Evolutionary conservation across 371 early-diverging fungal species (phyloP).

Genomic region (Circinella umbellata): DNA sequence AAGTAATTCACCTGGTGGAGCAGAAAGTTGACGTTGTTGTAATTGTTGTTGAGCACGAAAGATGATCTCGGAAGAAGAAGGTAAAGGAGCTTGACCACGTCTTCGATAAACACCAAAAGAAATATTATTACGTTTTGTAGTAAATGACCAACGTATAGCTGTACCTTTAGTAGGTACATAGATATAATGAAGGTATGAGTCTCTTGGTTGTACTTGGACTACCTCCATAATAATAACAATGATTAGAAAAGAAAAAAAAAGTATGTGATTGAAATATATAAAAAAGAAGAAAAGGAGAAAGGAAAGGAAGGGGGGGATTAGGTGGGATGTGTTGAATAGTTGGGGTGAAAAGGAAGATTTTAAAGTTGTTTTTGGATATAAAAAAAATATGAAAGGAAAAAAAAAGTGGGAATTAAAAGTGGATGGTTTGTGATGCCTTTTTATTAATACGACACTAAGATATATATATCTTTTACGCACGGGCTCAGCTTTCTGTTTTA

Average conservation of each 20-base stretch:
- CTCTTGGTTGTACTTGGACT: slow-evolving; percentile 82
- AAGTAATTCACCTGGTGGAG: slow-evolving; percentile 22
- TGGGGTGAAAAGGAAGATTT: too few species aligned
- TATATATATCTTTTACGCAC: slow-evolving; percentile 10
- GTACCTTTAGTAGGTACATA: slow-evolving; percentile 71
- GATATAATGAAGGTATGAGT: slow-evolving; percentile 84
- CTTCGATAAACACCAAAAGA: slow-evolving; percentile 79
- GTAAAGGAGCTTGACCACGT: slow-evolving; percentile 23
- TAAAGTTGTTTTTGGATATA: not conserved
- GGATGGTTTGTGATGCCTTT: too few species aligned
- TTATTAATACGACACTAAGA: not conserved
- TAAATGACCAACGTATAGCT: slow-evolving; percentile 89
- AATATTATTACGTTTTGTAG: slow-evolving; percentile 86
- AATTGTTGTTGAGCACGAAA: slow-evolving; percentile 26
- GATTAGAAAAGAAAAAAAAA: not conserved
- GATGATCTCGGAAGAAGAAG: slow-evolving; percentile 29
- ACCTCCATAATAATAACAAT: slow-evolving; percentile 67
- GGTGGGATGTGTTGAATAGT: too few species aligned
- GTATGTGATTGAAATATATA: not conserved
- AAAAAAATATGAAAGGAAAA: not conserved
- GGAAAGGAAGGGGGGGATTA: not conserved
- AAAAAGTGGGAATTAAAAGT: not conserved
- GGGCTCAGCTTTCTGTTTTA: slow-evolving; percentile 2
- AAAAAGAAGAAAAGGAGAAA: slow-evolving; percentile 10
- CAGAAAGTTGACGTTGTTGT: slow-evolving; percentile 26